These are phyloP conservation scores for Wickerhamiella spandovensis DNA, from an alignment of 805 yeast species.

Conservation along the genomic window DNA sequence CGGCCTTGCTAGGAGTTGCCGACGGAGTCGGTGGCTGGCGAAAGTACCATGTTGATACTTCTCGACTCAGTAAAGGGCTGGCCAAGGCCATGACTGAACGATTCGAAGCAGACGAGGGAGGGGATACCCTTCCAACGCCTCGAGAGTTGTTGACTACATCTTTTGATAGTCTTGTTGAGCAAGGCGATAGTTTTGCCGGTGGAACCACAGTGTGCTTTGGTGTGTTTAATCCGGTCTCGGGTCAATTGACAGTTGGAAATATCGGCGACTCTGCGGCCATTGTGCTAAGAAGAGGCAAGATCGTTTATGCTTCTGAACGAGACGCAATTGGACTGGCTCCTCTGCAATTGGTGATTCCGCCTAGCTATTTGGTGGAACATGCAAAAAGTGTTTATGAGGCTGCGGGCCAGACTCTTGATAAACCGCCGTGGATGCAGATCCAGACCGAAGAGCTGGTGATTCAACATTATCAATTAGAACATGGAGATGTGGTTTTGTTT, in stretches of 20 bases:
- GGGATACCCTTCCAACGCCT: constrained; percentile 25
- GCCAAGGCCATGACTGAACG: constrained; percentile 40
- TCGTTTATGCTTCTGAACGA: constrained; percentile 26
- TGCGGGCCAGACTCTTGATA: constrained; percentile 1
- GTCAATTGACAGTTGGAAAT: constrained; percentile 52
- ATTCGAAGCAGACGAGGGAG: constrained; percentile 22
- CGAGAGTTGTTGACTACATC: constrained; percentile 41
- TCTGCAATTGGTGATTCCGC: constrained; percentile 76
- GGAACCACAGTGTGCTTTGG: constrained; percentile 92
- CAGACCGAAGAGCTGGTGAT: constrained; percentile 55
- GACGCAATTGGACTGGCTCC: constrained; percentile 42
- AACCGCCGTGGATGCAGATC: constrained; percentile 39
- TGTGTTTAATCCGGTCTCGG: constrained; percentile 36
- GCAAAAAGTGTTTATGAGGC: neutral
- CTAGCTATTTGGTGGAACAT: constrained; percentile 30
- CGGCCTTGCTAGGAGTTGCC: constrained; percentile 29
- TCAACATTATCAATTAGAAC: constrained; percentile 49
- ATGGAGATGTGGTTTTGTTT: constrained; percentile 65
- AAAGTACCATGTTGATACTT: constrained; percentile 79
- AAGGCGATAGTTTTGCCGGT: constrained; percentile 66
- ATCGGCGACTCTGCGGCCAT: constrained; percentile 95
- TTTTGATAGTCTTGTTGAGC: constrained; percentile 37
- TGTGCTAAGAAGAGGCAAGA: constrained; percentile 51
- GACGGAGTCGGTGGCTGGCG: constrained; percentile 99
- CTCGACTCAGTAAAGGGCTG: constrained; percentile 72